These are phyloP conservation scores for Phytophthora cajani DNA, from an alignment of 352 stramenopile genomes.

Conservation along the genomic window DNA sequence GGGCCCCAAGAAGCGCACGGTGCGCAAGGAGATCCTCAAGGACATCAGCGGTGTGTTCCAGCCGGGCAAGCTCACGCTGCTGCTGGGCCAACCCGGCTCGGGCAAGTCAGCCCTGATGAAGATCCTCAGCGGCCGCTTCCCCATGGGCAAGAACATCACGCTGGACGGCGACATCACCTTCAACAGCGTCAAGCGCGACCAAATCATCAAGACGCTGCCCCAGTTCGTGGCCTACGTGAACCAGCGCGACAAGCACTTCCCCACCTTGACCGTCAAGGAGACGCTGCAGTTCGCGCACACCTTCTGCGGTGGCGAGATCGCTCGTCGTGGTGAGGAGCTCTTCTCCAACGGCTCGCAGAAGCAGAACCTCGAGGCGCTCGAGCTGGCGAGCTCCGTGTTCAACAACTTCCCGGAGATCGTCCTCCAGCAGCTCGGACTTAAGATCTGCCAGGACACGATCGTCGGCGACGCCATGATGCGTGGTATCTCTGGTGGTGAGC, in stretches of 20 bases:
- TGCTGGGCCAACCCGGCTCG: conserved; percentile 43
- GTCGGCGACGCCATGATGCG: conserved; percentile 61
- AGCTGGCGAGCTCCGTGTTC: conserved; percentile 13
- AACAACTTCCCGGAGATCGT: conserved; percentile 25
- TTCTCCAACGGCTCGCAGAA: conserved; percentile 15
- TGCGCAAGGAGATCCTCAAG: conserved; percentile 48
- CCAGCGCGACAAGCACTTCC: conserved; percentile 59
- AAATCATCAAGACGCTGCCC: conserved; percentile 42
- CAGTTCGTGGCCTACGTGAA: conserved; percentile 56
- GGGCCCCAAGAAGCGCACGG: conserved; percentile 32
- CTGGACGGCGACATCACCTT: conserved; percentile 47
- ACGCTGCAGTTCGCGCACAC: conserved; percentile 57
- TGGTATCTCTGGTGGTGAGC: conserved; percentile 67
- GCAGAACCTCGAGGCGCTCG: conserved; percentile 20
- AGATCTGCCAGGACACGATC: conserved; percentile 62
- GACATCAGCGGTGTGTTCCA: conserved; percentile 44
- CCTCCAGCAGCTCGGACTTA: conserved; percentile 31
- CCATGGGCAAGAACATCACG: conserved; percentile 42
- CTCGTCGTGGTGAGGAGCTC: conserved; percentile 19
- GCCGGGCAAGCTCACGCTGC: conserved; percentile 46
- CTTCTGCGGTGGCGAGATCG: conserved; percentile 42
- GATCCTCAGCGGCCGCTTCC: conserved; percentile 48
- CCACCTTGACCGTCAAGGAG: conserved; percentile 59
- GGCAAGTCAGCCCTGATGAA: conserved; percentile 54
- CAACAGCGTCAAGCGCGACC: conserved; percentile 40